Conservation (phyloP, 2,329 filamentous ascomycete species). For the Penicillium hordei region DNA sequence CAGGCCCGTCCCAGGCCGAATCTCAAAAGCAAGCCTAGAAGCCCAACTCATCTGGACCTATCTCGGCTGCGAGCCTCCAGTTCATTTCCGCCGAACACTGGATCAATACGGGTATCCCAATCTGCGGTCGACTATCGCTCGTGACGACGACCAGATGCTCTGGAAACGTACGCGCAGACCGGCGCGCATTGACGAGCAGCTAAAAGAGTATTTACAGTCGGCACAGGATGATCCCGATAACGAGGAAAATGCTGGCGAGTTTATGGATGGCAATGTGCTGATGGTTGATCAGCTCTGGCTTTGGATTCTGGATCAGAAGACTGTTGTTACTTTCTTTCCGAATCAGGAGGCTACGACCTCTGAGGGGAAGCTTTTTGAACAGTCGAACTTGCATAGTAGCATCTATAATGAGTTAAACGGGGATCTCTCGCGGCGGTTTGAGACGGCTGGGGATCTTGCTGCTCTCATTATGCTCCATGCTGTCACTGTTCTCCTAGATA, state of each 20-base stretch:
- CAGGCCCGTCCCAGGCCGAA: constrained; percentile 55
- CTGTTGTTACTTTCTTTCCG: constrained; percentile 36
- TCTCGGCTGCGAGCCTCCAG: constrained; percentile 59
- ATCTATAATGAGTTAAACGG: constrained; percentile 67
- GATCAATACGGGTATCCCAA: constrained; percentile 66
- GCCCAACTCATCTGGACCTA: constrained; percentile 63
- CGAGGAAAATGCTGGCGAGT: constrained; percentile 14
- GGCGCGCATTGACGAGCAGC: constrained; percentile 39
- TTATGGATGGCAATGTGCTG: constrained; percentile 51
- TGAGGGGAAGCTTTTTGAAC: constrained; percentile 36
- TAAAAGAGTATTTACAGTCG: constrained; percentile 44
- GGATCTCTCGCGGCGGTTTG: constrained; percentile 61
- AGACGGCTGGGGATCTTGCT: constrained; percentile 62
- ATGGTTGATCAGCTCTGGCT: constrained; percentile 69
- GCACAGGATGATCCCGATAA: constrained; percentile 16
- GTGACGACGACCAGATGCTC: constrained; percentile 67
- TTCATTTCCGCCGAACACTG: constrained; percentile 62
- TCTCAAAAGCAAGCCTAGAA: constrained; percentile 58
- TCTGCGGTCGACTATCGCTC: constrained; percentile 58
- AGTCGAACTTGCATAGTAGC: constrained; percentile 63
- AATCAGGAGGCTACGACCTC: constrained; percentile 37
- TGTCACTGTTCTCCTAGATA: constrained; percentile 61
- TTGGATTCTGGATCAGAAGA: constrained; percentile 41
- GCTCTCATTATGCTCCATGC: constrained; percentile 63
- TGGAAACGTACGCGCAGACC: constrained; percentile 63